A percentile compares a stretch with the other conserved stretches of the same genome.
phyloP scores from a whole-genome alignment of 2,329 filamentous ascomycete species.

The Bipolaris victoriae region DNA sequence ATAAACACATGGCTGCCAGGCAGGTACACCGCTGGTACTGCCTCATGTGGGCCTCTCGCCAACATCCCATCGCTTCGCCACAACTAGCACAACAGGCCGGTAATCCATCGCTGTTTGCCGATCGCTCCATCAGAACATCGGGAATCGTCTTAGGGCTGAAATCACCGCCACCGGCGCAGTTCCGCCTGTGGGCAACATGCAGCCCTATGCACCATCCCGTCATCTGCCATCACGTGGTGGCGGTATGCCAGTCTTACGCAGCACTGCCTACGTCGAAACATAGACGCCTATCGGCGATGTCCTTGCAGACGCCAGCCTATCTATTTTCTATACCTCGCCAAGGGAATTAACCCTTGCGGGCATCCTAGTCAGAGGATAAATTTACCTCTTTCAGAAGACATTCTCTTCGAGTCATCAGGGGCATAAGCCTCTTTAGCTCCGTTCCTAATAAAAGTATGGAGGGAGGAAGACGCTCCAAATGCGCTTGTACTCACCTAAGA shows the following conservation, averaged over 20 bases:
- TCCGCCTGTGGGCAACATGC: constrained; percentile 30
- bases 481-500: constrained; percentile 4
- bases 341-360: neutral
- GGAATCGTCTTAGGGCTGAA: constrained; percentile 17
- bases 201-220: constrained; percentile 45
- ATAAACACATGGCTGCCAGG: constrained; percentile 1
- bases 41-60: neutral
- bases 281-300: constrained; percentile 4
- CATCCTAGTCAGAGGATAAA: constrained; percentile 5
- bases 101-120: neutral
- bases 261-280: constrained; percentile 7
- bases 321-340: neutral
- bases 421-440: constrained; percentile 19
- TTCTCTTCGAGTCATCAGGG: constrained; percentile 20
- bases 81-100: neutral
- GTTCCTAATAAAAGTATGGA: constrained; percentile 11
- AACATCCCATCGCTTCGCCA: constrained; percentile 1
- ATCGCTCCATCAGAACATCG: neutral
- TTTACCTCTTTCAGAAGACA: constrained; percentile 30
- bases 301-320: constrained; percentile 11
- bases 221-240: constrained; percentile 36
- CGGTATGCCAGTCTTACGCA: constrained; percentile 37
- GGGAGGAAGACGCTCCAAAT: constrained; percentile 14
- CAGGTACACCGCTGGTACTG: constrained; percentile 13
- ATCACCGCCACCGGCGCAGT: constrained; percentile 14